Evolutionary conservation across 306 rosid species (phyloP), one percentile per base, ranked within the genome.

Genomic region (Phaseolus lunatus): DNA sequence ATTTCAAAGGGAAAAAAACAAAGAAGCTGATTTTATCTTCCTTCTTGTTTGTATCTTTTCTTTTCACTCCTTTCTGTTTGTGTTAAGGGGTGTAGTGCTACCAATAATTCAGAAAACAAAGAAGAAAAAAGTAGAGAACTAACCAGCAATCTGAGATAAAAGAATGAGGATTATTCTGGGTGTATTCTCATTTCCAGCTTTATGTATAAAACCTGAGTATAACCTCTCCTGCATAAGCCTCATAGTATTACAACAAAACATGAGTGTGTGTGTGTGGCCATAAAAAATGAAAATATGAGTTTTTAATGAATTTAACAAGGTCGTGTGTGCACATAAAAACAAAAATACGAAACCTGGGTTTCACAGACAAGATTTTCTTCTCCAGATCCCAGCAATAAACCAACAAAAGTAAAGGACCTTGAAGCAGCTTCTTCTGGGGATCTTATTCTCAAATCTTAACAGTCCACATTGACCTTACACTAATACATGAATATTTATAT

Each of bases 171-270:
- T 80, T 75, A 56, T 76, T 47, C 81, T 69, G 45, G 8, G 24
- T 27, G 62, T 75, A n/a, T 69, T 58, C 75, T 72, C 78, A 69
- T 22, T n/a, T 16, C 65, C 33, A 57, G 48, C 11, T 18, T 53
- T 20, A 67, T 65, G 50, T 9, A 65, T 18, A 16, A 63, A 78
- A 67, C 48, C 68, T 22, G 39, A 37, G 22, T 23, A 9, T 53
- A 54, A 22, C 59, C 71, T 73, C 82, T 81, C 58, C 85, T 86
- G 90, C 83, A 85, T 75, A 82, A 63, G 59, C 22, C 61, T 71
- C 71, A 48, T 5, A 77, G 35, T 4, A 43, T 71, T 33, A 48
- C 49, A 23, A 65, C 33, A 66, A 26, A 62, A 12, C 22, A 45
- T 15, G 15, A 1, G 23, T 8, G 27, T 8, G 18, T 3, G 1